Base-by-base conservation (phyloP, 257 asterid species). In the Fraxinus quadrangulata region DNA sequence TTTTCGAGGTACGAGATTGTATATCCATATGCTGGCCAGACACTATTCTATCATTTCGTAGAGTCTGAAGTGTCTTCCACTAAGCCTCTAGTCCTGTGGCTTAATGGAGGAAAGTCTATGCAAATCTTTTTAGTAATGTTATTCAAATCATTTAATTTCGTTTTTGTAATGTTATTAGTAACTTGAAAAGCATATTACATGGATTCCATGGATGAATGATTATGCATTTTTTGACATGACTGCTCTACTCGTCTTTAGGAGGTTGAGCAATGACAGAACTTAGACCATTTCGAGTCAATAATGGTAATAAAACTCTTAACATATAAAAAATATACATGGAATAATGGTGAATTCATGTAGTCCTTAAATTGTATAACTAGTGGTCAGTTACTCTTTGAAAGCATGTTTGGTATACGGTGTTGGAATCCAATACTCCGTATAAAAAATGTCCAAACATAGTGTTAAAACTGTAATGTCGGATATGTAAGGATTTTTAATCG, bases 241-340 rank as follows among this genome's bases (percentile, higher is more conserved):
- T 86, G 7, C 83, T 84, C 0, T 82, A 86, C 67, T 82, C 83
- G 68, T 85, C 86, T 17, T 26, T 85, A 0, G 88, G 81, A 3
- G 37, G 23, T 61, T 86, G 86, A n/a, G 85, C 77, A 5, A 77
- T 85, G 85, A 39, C 0, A 1, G 82, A 82, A 80, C 78, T 80
- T 9, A 83, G 85, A 39, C 86, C 83, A 0, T 80, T 85, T 33
- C 76, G 86, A 0, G 85, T 80, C 10, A 85, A 80, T 33, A 33
- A 13, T 0, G 88, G 82, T 72, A 76, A 77, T 0, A 77, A 56
- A 82, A 85, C 85, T 2, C 79, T 31, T 31, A 0, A 77, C 77
- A 75, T 73, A 23, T 0, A 85, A 31, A 85, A 28, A 54, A 39
- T 75, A 74, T 72, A 75, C 86, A 3, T 82, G 85, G 86, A 82